Evolutionary conservation across 1,284 basidiomycete genomes (phyloP), one percentile per base, ranked within the genome.

Genomic region (Phellopilus nigrolimitatus): DNA sequence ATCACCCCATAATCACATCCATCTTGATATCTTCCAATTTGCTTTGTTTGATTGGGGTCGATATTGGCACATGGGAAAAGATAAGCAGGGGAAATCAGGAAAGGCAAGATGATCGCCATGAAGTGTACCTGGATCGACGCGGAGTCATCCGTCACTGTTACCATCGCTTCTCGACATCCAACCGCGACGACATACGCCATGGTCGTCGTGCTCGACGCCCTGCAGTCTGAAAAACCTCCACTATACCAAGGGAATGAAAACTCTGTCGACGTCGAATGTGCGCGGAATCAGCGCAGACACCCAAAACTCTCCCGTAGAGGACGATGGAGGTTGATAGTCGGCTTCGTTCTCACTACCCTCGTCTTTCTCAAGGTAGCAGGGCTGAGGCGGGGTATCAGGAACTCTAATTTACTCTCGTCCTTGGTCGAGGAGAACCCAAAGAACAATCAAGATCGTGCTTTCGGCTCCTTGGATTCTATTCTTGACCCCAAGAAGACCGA

Each of bases 401-500:
- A 41, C 7, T 34, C 19, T 33, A 37, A 52, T 30, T 31, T 41
- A 6, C 21, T 39, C 13, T 34, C 43, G 27, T 47, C 36, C 8
- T n/a, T 52, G 10, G 19, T 39, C 10, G 27, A 43, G 12, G 49
- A 36, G 15, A 15, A 24, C 30, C 33, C 34, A 15, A 39, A 30
- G 7, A 36, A 45, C 30, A 43, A 27, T 27, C 21, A 9, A 28
- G 42, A 31, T 8, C 2, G 42, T 12, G 13, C 24, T 27, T 17
- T 30, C 17, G 25, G 25, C 1, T 27, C 17, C 25, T 15, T 34
- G 24, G 17, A 21, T 41, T 41, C 25, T 28, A 33, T 56, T 22
- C 47, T 57, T 42, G 56, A 57, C 19, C 46, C 53, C 10, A 51
- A 54, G 28, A 50, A 53, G 36, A 43, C 57, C 7, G 59, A 60